phyloP scores from a whole-genome alignment of 345 rosid species.

The Melaleuca quinquenervia region DNA sequence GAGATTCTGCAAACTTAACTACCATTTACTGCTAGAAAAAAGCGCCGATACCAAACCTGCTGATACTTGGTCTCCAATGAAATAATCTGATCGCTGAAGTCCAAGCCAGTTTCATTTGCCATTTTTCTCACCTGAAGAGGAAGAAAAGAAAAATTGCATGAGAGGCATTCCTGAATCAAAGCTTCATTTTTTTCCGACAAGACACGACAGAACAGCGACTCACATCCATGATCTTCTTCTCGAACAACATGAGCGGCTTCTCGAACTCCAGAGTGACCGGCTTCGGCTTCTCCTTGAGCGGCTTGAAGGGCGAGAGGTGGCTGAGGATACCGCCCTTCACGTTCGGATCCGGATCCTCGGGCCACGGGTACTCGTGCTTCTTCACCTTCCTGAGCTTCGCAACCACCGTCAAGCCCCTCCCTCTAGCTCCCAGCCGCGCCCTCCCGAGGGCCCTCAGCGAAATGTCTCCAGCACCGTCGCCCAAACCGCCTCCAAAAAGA shows the following conservation, averaged over 20 bases:
- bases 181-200: neutral
- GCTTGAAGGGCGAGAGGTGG: constrained; percentile 80
- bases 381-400: constrained; percentile 68
- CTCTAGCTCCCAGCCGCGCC: constrained; percentile 15
- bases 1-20: neutral
- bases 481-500: neutral
- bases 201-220: neutral
- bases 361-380: constrained; percentile 96
- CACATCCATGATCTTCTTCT: constrained; percentile 86
- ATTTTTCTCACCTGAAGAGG: constrained; percentile 76
- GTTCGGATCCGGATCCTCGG: constrained; percentile 81
- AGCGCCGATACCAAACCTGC: constrained; percentile 31
- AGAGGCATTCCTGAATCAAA: neutral
- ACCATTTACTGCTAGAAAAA: neutral
- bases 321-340: constrained; percentile 79
- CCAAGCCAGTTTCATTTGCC: constrained; percentile 90
- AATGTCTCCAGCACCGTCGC: neutral
- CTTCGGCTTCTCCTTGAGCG: constrained; percentile 57
- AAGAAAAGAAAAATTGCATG: constrained; percentile 3
- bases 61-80: constrained; percentile 73
- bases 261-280: constrained; percentile 83
- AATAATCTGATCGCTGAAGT: constrained; percentile 75
- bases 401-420: constrained; percentile 17
- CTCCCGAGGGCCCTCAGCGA: constrained; percentile 40
- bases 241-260: constrained; percentile 70